Evolutionary conservation across 2,329 filamentous ascomycete species (phyloP).

Genomic region (Pseudogymnoascus sp.): DNA sequence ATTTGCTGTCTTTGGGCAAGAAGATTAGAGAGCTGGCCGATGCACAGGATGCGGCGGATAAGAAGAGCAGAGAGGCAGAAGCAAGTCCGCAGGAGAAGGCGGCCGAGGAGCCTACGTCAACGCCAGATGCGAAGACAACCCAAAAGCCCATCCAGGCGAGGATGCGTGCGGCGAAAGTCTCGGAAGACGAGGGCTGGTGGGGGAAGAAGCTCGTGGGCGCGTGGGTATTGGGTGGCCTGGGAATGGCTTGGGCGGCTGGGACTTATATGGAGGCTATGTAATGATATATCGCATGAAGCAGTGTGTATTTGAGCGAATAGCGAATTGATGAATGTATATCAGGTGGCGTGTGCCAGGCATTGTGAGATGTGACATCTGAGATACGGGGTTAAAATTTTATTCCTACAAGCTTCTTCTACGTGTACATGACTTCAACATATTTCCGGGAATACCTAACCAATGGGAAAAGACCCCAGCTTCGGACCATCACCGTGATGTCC

Average conservation of each 20-base stretch:
- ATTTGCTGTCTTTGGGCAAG: constrained; percentile 67
- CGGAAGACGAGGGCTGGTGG: constrained; percentile 60
- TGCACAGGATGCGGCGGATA: constrained; percentile 35
- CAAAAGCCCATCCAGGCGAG: constrained; percentile 21
- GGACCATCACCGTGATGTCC: neutral
- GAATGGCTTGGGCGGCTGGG: constrained; percentile 49
- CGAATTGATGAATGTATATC: neutral
- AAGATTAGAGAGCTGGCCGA: constrained; percentile 48
- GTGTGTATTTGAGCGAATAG: neutral
- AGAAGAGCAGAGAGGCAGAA: constrained; percentile 25
- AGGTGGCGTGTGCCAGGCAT: no score
- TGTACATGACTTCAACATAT: neutral
- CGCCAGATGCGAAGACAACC: constrained; percentile 21
- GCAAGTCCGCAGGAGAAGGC: constrained; percentile 15
- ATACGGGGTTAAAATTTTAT: neutral
- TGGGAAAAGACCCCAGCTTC: neutral
- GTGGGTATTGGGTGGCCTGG: constrained; percentile 53
- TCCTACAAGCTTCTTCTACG: neutral
- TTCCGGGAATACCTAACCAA: neutral
- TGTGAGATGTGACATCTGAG: neutral
- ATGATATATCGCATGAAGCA: neutral
- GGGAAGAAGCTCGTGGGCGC: constrained; percentile 56
- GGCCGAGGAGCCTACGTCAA: constrained; percentile 13
- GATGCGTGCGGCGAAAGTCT: constrained; percentile 47
- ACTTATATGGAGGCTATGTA: constrained; percentile 26